phyloP scores from a whole-genome alignment of 306 rosid species.

The Medicago truncatula region MtrunA17r5.0-ANR NC_053048.1:35534001-35534500 shows the following conservation, averaged over 20 bases:
- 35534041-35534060: background rate
- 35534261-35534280: background rate
- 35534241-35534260: background rate
- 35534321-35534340: slow-evolving; percentile 8
- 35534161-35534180: background rate
- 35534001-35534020: background rate
- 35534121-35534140: background rate
- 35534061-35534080: background rate
- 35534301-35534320: slow-evolving; percentile 18
- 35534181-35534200: background rate
- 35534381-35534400: slow-evolving; percentile 87
- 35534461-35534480: slow-evolving; percentile 89
- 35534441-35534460: slow-evolving; percentile 93
- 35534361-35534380: slow-evolving; percentile 36
- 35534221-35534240: background rate
- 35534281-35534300: slow-evolving; percentile 21
- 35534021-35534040: background rate
- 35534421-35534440: slow-evolving; percentile 94
- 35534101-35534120: background rate
- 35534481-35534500: slow-evolving; percentile 95
- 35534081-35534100: background rate
- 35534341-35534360: slow-evolving; percentile 18
- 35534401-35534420: slow-evolving; percentile 89
- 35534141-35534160: background rate
- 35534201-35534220: background rate